Percentiles rank a stretch among this genome's conserved stretches.
Evolutionary conservation across 2,329 filamentous ascomycete genomes (phyloP).

Genomic region (Tolypocladium tundrense): DNA sequence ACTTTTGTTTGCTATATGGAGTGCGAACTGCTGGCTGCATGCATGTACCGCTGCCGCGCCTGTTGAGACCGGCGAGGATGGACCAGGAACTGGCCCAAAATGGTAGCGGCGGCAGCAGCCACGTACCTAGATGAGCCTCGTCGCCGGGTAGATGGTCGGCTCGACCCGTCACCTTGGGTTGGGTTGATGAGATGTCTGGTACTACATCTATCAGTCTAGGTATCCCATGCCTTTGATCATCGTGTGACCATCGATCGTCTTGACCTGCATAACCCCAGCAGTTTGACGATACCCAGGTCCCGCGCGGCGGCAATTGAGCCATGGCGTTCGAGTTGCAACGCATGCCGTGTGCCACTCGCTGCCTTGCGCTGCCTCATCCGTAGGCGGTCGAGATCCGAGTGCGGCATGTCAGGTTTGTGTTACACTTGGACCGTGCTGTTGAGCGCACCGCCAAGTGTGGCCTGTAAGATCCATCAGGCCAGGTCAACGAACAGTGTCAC

Average conservation of each 20-base stretch:
- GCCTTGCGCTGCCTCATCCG: background rate
- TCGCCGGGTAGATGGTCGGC: background rate
- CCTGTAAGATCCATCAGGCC: too few relatives aligned
- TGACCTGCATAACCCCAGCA: background rate
- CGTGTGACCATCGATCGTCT: background rate
- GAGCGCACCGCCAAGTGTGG: too few relatives aligned
- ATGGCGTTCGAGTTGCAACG: background rate
- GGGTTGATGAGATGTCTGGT: background rate
- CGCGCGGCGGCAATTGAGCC: background rate
- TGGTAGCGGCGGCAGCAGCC: background rate
- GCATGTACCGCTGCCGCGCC: background rate
- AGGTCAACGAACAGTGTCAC: background rate
- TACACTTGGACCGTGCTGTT: background rate
- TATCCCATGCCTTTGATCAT: background rate
- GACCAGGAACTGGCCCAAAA: background rate
- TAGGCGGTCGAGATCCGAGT: background rate
- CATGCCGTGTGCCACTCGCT: background rate
- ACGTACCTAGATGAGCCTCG: background rate
- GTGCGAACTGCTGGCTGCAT: too few relatives aligned
- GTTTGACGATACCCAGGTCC: background rate
- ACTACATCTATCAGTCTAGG: background rate
- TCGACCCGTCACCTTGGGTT: background rate
- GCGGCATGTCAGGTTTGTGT: background rate
- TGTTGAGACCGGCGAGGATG: background rate
- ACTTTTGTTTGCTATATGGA: background rate